A percentile compares a stretch with the other conserved stretches of the same genome.
Evolutionary conservation across 208 protist species (phyloP).

Genomic region (Blastocrithidia nonstop): DNA sequence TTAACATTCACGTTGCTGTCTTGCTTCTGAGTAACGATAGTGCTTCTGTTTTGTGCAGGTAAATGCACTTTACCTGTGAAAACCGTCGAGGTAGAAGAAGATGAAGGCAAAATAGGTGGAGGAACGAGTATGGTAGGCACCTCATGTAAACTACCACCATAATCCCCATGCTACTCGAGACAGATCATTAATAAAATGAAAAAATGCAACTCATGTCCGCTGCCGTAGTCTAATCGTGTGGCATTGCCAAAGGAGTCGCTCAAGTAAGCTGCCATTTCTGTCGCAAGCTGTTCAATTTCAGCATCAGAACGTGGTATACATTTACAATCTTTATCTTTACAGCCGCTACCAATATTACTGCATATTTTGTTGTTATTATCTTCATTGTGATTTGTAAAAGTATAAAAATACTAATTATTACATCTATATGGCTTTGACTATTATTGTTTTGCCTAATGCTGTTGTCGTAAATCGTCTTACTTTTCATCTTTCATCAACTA

Average conservation of each 20-base stretch:
- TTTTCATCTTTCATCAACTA: background rate
- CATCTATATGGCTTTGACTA: background rate
- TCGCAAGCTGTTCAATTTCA: conserved; percentile 13
- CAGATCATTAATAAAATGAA: conserved; percentile 86
- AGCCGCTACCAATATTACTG: background rate
- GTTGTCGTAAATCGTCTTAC: background rate
- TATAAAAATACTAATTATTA: background rate
- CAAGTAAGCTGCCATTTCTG: conserved; percentile 87
- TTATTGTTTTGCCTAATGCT: background rate
- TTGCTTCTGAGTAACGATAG: too few species aligned
- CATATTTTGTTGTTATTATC: background rate
- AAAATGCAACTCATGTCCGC: conserved; percentile 97
- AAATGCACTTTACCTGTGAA: too few species aligned
- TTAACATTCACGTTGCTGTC: too few species aligned
- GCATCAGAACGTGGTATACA: conserved; percentile 6
- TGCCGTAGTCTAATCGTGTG: conserved; percentile 97
- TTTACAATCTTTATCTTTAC: background rate
- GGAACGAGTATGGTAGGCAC: conserved; percentile 14
- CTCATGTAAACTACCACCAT: conserved; percentile 26
- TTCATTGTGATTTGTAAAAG: background rate
- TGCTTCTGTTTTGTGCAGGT: too few species aligned
- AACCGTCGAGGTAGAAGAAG: background rate
- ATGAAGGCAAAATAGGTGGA: conserved; percentile 9
- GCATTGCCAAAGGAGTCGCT: conserved; percentile 90
- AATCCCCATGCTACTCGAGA: conserved; percentile 55